Conservation (phyloP, 179 eudicot species). For the Patellifolia procumbens region DNA sequence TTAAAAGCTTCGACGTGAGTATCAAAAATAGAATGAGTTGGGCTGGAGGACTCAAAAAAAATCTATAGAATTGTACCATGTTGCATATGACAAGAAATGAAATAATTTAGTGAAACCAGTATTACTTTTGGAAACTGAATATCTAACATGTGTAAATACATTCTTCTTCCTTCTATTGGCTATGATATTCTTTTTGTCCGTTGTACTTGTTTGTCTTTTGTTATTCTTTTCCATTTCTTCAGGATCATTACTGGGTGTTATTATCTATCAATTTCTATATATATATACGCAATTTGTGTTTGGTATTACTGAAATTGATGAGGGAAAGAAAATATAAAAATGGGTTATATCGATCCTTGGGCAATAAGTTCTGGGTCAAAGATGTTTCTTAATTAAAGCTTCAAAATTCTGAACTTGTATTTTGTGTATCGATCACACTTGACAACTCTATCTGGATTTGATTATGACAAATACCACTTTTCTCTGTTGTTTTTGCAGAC, state of each 20-base stretch:
- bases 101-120: too few relatives aligned
- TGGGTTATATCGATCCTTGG: background rate
- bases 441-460: background rate
- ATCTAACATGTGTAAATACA: background rate
- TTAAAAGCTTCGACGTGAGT: background rate
- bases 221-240: background rate
- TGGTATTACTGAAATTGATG: background rate
- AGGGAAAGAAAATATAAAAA: background rate
- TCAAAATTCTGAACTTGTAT: background rate
- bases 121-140: too few relatives aligned
- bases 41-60: background rate
- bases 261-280: too few relatives aligned
- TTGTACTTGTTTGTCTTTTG: background rate
- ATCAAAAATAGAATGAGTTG: background rate
- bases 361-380: background rate
- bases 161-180: background rate
- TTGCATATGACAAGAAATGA: too few relatives aligned
- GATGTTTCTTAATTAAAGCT: background rate
- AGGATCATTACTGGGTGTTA: background rate
- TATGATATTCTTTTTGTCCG: too few relatives aligned
- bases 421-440: background rate
- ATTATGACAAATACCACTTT: slow-evolving; percentile 2
- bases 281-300: background rate
- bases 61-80: too few relatives aligned
- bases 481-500: slow-evolving; percentile 55